Percentiles rank a stretch among this genome's conserved stretches.
phyloP scores from a whole-genome alignment of 2,329 filamentous ascomycete genomes.

The Venturia effusa region DNA sequence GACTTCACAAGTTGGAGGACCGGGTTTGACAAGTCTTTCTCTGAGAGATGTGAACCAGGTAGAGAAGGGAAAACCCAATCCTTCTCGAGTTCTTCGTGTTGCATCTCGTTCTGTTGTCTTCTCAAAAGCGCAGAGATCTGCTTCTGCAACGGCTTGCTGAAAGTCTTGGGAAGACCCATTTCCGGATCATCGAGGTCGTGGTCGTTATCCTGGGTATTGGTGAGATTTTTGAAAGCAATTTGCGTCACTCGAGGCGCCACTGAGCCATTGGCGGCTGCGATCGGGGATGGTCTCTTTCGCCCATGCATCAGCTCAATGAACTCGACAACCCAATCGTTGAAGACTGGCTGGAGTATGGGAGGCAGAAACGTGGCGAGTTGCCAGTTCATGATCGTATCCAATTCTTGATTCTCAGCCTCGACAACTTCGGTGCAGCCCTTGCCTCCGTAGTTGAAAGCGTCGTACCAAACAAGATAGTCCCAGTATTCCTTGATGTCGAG shows the following conservation, averaged over 20 bases:
- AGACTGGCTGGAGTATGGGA: slow-evolving; percentile 64
- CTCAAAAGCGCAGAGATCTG: slow-evolving; percentile 73
- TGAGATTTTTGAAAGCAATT: slow-evolving; percentile 41
- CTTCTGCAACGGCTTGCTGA: slow-evolving; percentile 84
- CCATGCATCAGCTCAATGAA: slow-evolving; percentile 92
- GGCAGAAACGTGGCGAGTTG: slow-evolving; percentile 89
- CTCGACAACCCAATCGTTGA: slow-evolving; percentile 87
- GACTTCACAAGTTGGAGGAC: slow-evolving; percentile 85
- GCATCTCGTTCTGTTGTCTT: slow-evolving; percentile 76
- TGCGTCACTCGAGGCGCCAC: slow-evolving; percentile 46
- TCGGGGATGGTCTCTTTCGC: slow-evolving; percentile 55
- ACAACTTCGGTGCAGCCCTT: slow-evolving; percentile 79
- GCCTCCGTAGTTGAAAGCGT: slow-evolving; percentile 97
- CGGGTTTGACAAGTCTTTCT: slow-evolving; percentile 45
- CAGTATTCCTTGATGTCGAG: slow-evolving; percentile 97
- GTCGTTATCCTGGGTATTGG: slow-evolving; percentile 41
- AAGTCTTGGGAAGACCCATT: slow-evolving; percentile 63
- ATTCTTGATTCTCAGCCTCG: slow-evolving; percentile 61
- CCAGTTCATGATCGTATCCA: slow-evolving; percentile 97
- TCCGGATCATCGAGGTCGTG: slow-evolving; percentile 10
- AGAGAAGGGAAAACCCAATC: slow-evolving; percentile 81
- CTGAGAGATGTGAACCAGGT: slow-evolving; percentile 56
- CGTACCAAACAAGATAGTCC: slow-evolving; percentile 98
- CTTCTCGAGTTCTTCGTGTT: slow-evolving; percentile 75
- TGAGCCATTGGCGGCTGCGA: slow-evolving; percentile 34